A percentile compares a stretch with the other conserved stretches of the same genome.
Conservation (phyloP, 805 yeast species). For the Saturnispora besseyi region DNA sequence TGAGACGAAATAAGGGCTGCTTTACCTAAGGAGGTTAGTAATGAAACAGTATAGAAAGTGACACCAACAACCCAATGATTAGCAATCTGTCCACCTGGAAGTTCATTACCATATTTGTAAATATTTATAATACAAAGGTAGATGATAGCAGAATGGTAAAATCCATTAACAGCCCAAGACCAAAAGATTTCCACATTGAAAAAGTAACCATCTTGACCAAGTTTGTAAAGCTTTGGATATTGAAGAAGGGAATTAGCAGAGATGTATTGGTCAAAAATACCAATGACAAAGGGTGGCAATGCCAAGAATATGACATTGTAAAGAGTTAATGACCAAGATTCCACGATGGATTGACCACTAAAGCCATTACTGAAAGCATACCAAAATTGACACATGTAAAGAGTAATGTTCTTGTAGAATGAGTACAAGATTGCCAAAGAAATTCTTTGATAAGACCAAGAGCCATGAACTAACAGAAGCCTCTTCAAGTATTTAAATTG, state of each 20-base stretch:
- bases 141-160: conserved; percentile 82
- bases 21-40: conserved; percentile 84
- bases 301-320: conserved; percentile 94
- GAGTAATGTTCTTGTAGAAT: conserved; percentile 89
- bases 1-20: conserved; percentile 86
- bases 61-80: conserved; percentile 97
- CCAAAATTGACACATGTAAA: conserved; percentile 98
- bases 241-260: conserved; percentile 81
- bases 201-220: conserved; percentile 84
- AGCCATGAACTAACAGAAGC: conserved; percentile 83
- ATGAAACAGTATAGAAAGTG: conserved; percentile 77
- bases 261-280: conserved; percentile 94
- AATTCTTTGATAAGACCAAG: conserved; percentile 96
- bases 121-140: conserved; percentile 65
- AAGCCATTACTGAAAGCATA: conserved; percentile 85
- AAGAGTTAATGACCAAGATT: conserved; percentile 95
- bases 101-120: conserved; percentile 56
- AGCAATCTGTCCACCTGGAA: conserved; percentile 59
- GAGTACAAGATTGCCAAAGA: conserved; percentile 90
- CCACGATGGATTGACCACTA: conserved; percentile 93
- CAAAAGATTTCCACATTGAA: conserved; percentile 89
- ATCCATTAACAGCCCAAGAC: conserved; percentile 97
- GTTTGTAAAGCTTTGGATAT: conserved; percentile 84
- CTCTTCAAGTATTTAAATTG: conserved; percentile 84
- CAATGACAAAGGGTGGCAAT: conserved; percentile 91